These are phyloP conservation scores for Prunus fruticosa DNA, from an alignment of 306 rosid genomes.

Conservation along the genomic window DNA sequence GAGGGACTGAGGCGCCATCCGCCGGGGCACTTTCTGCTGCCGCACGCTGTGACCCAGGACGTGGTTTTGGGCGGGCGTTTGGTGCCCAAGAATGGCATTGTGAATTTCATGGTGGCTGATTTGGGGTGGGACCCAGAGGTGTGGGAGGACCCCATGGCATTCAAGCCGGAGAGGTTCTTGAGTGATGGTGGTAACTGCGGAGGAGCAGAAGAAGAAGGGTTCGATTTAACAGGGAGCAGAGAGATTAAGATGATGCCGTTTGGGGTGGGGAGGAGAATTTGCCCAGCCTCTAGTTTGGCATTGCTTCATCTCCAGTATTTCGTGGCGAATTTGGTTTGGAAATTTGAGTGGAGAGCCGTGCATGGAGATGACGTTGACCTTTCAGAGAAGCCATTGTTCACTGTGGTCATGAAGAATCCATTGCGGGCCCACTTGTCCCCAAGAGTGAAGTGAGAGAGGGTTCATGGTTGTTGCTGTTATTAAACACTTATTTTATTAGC, in stretches of 20 bases:
- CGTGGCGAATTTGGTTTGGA: slow-evolving; percentile 36
- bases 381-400: slow-evolving; percentile 26
- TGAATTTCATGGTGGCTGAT: slow-evolving; percentile 33
- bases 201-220: neutral
- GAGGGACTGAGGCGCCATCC: slow-evolving; percentile 34
- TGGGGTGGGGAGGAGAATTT: slow-evolving; percentile 34
- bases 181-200: neutral
- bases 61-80: slow-evolving; percentile 10
- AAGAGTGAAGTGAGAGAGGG: neutral
- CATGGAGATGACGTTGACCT: slow-evolving; percentile 15
- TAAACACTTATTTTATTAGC: too few species aligned
- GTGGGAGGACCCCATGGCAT: slow-evolving; percentile 34
- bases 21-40: slow-evolving; percentile 29
- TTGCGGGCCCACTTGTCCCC: slow-evolving; percentile 11
- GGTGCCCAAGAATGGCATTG: slow-evolving; percentile 19
- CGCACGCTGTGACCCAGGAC: slow-evolving; percentile 20
- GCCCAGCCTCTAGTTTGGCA: slow-evolving; percentile 22
- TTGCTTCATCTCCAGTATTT: slow-evolving; percentile 33
- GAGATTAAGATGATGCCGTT: slow-evolving; percentile 39
- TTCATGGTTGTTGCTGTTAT: neutral
- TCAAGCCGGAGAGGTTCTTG: slow-evolving; percentile 33
- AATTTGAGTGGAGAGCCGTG: slow-evolving; percentile 16
- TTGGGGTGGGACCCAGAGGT: slow-evolving; percentile 31
- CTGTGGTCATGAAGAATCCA: slow-evolving; percentile 36
- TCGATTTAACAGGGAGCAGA: slow-evolving; percentile 17